phyloP scores from a whole-genome alignment of 1,284 basidiomycete genomes.

The Kalmanozyma brasiliensis region DNA sequence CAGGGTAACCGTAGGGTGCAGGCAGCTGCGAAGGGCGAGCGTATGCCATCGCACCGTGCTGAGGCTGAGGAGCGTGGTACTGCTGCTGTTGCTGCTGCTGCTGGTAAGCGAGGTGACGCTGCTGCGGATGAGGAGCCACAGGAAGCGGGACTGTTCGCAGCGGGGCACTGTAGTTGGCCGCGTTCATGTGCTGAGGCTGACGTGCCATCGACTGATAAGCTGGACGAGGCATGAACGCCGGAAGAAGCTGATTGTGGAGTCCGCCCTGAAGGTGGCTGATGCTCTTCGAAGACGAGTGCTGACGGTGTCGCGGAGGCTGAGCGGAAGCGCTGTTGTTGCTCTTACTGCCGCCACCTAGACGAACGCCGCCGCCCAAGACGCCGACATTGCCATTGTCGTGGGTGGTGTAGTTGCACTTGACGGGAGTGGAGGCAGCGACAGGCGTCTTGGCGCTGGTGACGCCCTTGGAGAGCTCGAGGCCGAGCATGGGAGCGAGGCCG shows the following conservation, averaged over 20 bases:
- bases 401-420: slow-evolving; percentile 54
- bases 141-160: slow-evolving; percentile 39
- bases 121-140: slow-evolving; percentile 3
- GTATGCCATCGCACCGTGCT: background rate
- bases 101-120: slow-evolving; percentile 1
- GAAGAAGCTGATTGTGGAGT: slow-evolving; percentile 24
- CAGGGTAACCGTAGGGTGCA: too few species aligned
- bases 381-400: slow-evolving; percentile 63
- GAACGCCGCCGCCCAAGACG: slow-evolving; percentile 58
- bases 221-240: slow-evolving; percentile 16
- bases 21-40: slow-evolving; percentile 14
- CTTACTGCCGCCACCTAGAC: slow-evolving; percentile 36
- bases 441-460: slow-evolving; percentile 6
- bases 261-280: slow-evolving; percentile 34
- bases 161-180: slow-evolving; percentile 39
- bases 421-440: slow-evolving; percentile 10
- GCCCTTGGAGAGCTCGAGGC: slow-evolving; percentile 18
- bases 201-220: background rate
- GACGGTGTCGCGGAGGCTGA: slow-evolving; percentile 20
- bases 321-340: slow-evolving; percentile 1
- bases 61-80: slow-evolving; percentile 1
- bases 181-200: slow-evolving; percentile 10
- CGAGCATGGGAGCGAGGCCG: slow-evolving; percentile 23
- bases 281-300: slow-evolving; percentile 40
- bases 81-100: slow-evolving; percentile 17